Conservation (phyloP, 331 rosid genomes). For the Pyrus hybrid region DNA sequence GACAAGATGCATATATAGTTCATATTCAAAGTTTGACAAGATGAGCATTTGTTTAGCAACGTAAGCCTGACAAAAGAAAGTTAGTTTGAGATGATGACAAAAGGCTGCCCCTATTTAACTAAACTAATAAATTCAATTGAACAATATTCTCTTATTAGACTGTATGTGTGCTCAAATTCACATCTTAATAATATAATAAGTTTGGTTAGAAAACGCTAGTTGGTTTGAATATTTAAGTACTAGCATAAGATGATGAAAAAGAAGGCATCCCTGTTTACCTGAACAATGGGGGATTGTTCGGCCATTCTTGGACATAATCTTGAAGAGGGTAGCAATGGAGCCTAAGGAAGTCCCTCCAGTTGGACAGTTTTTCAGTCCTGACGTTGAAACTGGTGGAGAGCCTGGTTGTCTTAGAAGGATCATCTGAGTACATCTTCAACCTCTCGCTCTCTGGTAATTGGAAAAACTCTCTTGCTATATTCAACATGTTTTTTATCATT, state of each 20-base stretch:
- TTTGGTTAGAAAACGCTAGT: too few species aligned
- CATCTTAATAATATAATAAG: too few species aligned
- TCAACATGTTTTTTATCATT: conserved; percentile 28
- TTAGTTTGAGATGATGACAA: not conserved
- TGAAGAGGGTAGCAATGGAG: conserved; percentile 64
- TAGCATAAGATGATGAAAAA: not conserved
- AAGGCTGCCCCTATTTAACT: too few species aligned
- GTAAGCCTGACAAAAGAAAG: not conserved
- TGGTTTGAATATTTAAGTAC: not conserved
- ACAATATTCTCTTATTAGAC: too few species aligned
- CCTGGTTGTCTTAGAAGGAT: too few species aligned
- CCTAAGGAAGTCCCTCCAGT: conserved; percentile 38
- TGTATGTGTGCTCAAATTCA: too few species aligned
- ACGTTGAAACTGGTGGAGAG: too few species aligned
- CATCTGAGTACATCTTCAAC: too few species aligned
- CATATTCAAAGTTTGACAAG: not conserved
- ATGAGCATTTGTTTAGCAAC: not conserved
- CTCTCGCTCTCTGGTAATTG: conserved; percentile 30
- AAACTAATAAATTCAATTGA: too few species aligned
- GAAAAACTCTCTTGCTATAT: conserved; percentile 51
- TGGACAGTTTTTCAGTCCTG: too few species aligned
- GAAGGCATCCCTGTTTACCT: conserved; percentile 26
- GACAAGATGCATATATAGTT: too few species aligned
- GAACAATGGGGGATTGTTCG: conserved; percentile 58
- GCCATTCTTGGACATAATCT: conserved; percentile 65